phyloP scores from a whole-genome alignment of 2,329 filamentous ascomycete species.

The Cladosporium sp. region DNA sequence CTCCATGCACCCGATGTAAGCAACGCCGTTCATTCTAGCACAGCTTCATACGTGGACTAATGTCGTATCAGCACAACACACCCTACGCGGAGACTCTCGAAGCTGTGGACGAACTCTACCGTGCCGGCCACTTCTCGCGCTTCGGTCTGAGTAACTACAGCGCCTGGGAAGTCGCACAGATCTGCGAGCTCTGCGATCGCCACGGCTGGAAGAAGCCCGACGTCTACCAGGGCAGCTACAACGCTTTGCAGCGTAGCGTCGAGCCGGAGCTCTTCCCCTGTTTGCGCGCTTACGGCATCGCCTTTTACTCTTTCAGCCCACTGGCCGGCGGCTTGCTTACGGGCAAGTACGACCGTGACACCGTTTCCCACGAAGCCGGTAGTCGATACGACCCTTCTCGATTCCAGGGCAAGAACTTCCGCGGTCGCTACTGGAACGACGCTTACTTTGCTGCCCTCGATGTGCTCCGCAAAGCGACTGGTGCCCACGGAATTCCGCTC shows the following conservation, averaged over 20 bases:
- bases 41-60: background rate
- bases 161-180: constrained; percentile 80
- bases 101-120: constrained; percentile 74
- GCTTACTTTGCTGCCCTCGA: constrained; percentile 63
- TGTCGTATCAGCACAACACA: constrained; percentile 36
- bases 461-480: constrained; percentile 63
- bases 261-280: constrained; percentile 72
- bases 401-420: constrained; percentile 56
- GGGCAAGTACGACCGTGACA: constrained; percentile 65
- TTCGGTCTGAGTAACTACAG: constrained; percentile 81
- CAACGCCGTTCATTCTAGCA: background rate
- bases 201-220: constrained; percentile 77
- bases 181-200: constrained; percentile 72
- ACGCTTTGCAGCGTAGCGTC: constrained; percentile 57
- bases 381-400: constrained; percentile 65
- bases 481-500: constrained; percentile 65
- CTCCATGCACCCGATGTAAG: constrained; percentile 61
- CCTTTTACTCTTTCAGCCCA: constrained; percentile 77
- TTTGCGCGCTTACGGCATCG: constrained; percentile 66
- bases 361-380: constrained; percentile 60
- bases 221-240: constrained; percentile 73
- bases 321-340: constrained; percentile 75
- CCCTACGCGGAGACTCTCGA: constrained; percentile 77
- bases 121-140: constrained; percentile 76
- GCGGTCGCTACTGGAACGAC: constrained; percentile 67